These are phyloP conservation scores for Geotrichum klebahnii DNA, from an alignment of 1,139 yeast species.

Conservation along the genomic window DNA sequence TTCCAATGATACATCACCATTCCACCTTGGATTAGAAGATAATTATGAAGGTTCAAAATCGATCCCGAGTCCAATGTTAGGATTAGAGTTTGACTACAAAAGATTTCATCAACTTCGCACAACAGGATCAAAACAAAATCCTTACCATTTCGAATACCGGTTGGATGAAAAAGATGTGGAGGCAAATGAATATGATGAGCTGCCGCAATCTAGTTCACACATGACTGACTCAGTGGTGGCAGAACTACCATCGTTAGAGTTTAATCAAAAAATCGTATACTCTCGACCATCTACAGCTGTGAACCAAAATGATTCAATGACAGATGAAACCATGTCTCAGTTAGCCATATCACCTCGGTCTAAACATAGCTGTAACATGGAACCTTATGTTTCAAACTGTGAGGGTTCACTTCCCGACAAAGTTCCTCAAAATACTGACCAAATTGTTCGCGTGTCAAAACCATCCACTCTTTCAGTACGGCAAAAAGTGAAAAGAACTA, in stretches of 20 bases:
- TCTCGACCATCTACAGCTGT: background rate
- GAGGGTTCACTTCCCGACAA: background rate
- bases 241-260: background rate
- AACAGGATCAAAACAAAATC: background rate
- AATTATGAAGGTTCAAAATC: background rate
- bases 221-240: background rate
- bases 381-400: background rate
- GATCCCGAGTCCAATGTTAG: background rate
- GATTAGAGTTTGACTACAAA: conserved; percentile 4
- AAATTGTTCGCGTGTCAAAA: no score
- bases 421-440: no score
- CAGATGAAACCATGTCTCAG: conserved; percentile 4
- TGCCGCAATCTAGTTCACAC: background rate
- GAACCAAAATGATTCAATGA: background rate
- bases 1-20: conserved; percentile 6
- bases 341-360: conserved; percentile 1
- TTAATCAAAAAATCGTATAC: background rate
- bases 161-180: background rate
- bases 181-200: background rate
- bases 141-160: conserved; percentile 7
- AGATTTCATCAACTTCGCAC: conserved; percentile 1
- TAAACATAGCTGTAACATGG: background rate
- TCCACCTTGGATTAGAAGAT: background rate
- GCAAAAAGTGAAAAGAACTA: no score
- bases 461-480: background rate